Conservation (phyloP, 225 moss, liverwort and hornwort genomes). For the Bryoerythrophyllum caledonicum region DNA sequence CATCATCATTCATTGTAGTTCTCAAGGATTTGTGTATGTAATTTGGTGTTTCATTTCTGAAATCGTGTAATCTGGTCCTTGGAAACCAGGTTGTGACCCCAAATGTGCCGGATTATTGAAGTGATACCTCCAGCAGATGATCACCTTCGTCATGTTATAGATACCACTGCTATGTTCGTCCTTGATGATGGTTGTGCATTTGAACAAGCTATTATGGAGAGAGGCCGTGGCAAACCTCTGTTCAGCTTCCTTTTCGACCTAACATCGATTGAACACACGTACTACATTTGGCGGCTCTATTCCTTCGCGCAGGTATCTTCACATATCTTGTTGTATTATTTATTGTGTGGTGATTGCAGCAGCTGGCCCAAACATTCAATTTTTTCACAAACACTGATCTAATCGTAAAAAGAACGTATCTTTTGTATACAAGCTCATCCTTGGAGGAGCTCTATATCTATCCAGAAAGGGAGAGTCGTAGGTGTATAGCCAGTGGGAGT, state of each 20-base stretch:
- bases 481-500: conserved; percentile 60
- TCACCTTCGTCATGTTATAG: conserved; percentile 89
- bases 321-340: conserved; percentile 14
- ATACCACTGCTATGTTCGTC: conserved; percentile 95
- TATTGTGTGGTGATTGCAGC: conserved; percentile 39
- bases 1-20: no score
- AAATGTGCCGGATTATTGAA: conserved; percentile 96
- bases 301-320: conserved; percentile 93
- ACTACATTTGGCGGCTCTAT: conserved; percentile 98
- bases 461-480: conserved; percentile 57
- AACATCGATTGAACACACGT: conserved; percentile 80
- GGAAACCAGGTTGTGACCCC: conserved; percentile 85
- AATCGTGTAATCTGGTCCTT: conserved; percentile 18
- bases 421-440: conserved; percentile 38
- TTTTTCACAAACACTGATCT: conserved; percentile 33
- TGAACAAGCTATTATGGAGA: conserved; percentile 99
- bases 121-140: conserved; percentile 90
- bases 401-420: conserved; percentile 31
- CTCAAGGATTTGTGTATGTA: no score
- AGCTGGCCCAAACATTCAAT: conserved; percentile 34
- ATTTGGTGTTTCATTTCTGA: conserved; percentile 19
- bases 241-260: conserved; percentile 95
- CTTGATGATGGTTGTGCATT: conserved; percentile 96
- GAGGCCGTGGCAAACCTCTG: conserved; percentile 85
- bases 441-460: conserved; percentile 46